Evolutionary conservation across 805 yeast species (phyloP).

Genomic region (Metschnikowia peoriensis): DNA sequence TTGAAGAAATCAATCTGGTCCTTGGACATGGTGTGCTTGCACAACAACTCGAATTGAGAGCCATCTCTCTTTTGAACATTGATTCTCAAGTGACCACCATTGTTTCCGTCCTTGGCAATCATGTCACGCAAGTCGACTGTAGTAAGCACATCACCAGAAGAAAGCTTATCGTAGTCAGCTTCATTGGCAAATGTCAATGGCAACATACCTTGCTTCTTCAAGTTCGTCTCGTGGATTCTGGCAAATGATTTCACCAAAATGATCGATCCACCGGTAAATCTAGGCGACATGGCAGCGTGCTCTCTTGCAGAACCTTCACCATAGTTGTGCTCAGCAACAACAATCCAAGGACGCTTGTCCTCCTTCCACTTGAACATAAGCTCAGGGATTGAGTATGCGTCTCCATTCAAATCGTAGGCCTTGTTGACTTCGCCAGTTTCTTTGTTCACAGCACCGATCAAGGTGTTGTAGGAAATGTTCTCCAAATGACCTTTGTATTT

Average conservation of each 20-base stretch:
- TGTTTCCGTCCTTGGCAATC: slow-evolving; percentile 75
- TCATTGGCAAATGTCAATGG: slow-evolving; percentile 92
- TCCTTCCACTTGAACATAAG: slow-evolving; percentile 94
- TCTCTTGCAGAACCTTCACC: slow-evolving; percentile 99
- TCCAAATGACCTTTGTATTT: slow-evolving; percentile 97
- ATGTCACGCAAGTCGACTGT: slow-evolving; percentile 42
- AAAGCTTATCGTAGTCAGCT: slow-evolving; percentile 77
- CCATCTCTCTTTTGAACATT: slow-evolving; percentile 77
- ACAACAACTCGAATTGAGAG: slow-evolving; percentile 59
- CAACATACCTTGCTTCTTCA: slow-evolving; percentile 96
- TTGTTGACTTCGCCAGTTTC: slow-evolving; percentile 95
- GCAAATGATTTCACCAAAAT: slow-evolving; percentile 94
- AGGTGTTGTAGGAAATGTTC: slow-evolving; percentile 90
- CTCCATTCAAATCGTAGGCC: slow-evolving; percentile 84
- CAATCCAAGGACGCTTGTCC: slow-evolving; percentile 84
- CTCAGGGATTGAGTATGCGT: slow-evolving; percentile 82
- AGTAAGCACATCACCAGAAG: slow-evolving; percentile 59
- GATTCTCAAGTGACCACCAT: slow-evolving; percentile 76
- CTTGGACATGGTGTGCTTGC: slow-evolving; percentile 94
- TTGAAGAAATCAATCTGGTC: slow-evolving; percentile 95
- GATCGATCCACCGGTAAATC: slow-evolving; percentile 88
- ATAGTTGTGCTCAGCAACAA: slow-evolving; percentile 95
- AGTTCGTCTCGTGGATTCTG: slow-evolving; percentile 95
- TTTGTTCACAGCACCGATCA: slow-evolving; percentile 94
- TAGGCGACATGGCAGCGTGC: slow-evolving; percentile 95